Evolutionary conservation across 2,329 filamentous ascomycete genomes (phyloP).

Genomic region (Corniculantispora saksenae): DNA sequence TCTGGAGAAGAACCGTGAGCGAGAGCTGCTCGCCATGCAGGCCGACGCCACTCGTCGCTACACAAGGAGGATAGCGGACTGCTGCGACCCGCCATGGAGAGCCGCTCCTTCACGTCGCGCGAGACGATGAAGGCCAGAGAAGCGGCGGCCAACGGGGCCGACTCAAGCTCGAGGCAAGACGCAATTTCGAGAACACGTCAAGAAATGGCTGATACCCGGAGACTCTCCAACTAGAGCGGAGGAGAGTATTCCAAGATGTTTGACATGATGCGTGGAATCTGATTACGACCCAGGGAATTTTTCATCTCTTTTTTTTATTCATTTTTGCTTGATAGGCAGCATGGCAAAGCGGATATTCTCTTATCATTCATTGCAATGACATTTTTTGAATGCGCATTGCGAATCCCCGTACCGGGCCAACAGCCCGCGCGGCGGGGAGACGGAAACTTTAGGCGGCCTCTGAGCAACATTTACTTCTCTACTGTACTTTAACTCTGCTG

Average conservation of each 20-base stretch:
- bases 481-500: conserved; percentile 27
- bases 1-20: conserved; percentile 72
- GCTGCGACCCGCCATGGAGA: conserved; percentile 47
- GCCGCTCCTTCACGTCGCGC: conserved; percentile 69
- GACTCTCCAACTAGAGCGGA: conserved; percentile 13
- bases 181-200: conserved; percentile 49
- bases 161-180: conserved; percentile 47
- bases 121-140: conserved; percentile 57
- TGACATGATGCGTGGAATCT: conserved; percentile 16
- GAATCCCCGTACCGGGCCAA: not conserved
- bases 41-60: conserved; percentile 47
- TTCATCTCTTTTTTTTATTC: conserved; percentile 13
- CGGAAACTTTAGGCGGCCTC: not conserved
- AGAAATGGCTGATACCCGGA: conserved; percentile 20
- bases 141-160: conserved; percentile 59
- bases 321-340: conserved; percentile 20
- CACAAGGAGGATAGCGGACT: conserved; percentile 40
- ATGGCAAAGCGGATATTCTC: conserved; percentile 17
- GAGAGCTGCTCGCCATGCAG: conserved; percentile 55
- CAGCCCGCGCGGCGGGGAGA: not conserved
- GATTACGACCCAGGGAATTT: conserved; percentile 17
- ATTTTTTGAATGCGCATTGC: not conserved
- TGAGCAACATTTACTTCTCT: conserved; percentile 14
- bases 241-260: conserved; percentile 16
- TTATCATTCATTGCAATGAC: conserved; percentile 16